Conservation (phyloP, 768 basidiomycete genomes). For the Austroboletus eburneus region DNA sequence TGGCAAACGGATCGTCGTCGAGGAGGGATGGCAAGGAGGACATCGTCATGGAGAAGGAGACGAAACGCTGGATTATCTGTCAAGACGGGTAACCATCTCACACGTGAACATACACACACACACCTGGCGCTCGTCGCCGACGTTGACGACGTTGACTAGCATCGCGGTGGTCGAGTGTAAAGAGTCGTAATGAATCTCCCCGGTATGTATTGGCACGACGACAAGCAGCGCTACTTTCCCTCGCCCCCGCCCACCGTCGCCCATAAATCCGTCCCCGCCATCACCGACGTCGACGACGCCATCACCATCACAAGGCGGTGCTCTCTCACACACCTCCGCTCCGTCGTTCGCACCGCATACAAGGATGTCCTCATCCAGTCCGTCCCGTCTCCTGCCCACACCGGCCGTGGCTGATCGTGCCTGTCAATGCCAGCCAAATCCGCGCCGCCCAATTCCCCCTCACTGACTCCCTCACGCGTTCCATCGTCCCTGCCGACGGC, state of each 20-base stretch:
- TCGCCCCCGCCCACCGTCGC: conserved; percentile 5
- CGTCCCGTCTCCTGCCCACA: neutral
- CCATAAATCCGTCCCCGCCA: neutral
- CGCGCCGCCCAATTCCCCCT: conserved; percentile 36
- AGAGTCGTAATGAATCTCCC: no score
- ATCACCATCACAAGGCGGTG: neutral
- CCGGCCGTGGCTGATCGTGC: neutral
- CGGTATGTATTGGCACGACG: conserved; percentile 54
- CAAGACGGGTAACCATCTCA: neutral
- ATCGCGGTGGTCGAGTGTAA: no score
- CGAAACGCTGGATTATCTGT: neutral
- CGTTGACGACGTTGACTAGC: no score
- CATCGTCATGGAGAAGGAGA: neutral
- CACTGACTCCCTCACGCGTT: conserved; percentile 32
- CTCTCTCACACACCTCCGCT: conserved; percentile 14
- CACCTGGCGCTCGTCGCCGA: no score
- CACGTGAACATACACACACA: neutral
- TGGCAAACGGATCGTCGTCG: conserved; percentile 75
- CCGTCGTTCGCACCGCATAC: conserved; percentile 10
- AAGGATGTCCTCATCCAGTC: conserved; percentile 29
- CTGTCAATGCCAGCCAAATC: conserved; percentile 34
- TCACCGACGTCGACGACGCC: neutral
- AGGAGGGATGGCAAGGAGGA: conserved; percentile 32
- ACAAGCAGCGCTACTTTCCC: conserved; percentile 55
- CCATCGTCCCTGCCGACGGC: conserved; percentile 26